Percentiles rank a stretch among this genome's conserved stretches.
Conservation (phyloP, 352 stramenopile genomes). For the Phytopythium cucurbitacearum region DNA sequence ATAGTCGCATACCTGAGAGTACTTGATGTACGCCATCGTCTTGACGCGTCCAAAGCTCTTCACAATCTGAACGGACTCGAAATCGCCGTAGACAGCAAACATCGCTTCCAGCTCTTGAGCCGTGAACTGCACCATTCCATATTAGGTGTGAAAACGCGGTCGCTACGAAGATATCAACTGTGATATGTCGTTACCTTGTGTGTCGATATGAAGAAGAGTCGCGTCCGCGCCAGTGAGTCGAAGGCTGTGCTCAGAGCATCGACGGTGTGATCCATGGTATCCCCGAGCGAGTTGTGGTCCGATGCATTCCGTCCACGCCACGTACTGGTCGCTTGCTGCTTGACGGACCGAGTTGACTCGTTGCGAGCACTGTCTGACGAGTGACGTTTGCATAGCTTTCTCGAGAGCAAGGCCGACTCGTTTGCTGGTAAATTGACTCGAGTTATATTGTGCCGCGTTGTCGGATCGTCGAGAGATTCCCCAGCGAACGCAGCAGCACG, state of each 20-base stretch:
- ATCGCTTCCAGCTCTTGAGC: conserved; percentile 76
- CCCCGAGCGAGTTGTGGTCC: neutral
- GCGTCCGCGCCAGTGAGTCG: conserved; percentile 13
- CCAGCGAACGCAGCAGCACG: too few relatives aligned
- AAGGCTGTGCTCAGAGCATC: neutral
- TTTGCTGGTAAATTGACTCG: conserved; percentile 3
- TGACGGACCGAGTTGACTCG: conserved; percentile 22
- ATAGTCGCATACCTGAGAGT: conserved; percentile 36
- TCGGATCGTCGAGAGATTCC: neutral
- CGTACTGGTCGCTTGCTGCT: conserved; percentile 35
- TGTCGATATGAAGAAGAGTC: conserved; percentile 70
- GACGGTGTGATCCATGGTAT: neutral
- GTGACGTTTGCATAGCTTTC: conserved; percentile 50
- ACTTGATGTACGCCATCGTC: conserved; percentile 83
- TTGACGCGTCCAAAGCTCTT: conserved; percentile 79
- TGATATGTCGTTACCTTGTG: conserved; percentile 38
- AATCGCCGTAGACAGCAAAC: conserved; percentile 76
- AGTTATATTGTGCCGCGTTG: conserved; percentile 7
- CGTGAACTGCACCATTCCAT: conserved; percentile 48
- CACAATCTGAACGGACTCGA: conserved; percentile 60
- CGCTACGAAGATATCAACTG: neutral
- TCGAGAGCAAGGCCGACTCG: conserved; percentile 20
- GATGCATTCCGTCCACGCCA: neutral
- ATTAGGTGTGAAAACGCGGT: neutral
- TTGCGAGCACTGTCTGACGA: conserved; percentile 35